phyloP scores from a whole-genome alignment of 768 basidiomycete genomes.

The Sarcodon aspratus region DNA sequence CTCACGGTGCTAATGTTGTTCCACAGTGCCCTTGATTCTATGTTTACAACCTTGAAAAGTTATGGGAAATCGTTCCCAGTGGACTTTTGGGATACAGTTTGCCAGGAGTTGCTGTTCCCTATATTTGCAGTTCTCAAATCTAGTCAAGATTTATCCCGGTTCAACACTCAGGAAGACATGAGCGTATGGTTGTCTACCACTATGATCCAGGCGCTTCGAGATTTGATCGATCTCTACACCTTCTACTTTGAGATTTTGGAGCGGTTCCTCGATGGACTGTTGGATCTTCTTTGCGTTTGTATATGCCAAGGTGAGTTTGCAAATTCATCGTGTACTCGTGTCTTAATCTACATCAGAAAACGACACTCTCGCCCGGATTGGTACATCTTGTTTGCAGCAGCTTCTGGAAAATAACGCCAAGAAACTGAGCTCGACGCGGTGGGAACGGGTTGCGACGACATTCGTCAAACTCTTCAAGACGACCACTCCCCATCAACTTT shows the following conservation, averaged over 20 bases:
- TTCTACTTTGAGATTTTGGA: constrained; percentile 90
- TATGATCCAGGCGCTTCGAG: constrained; percentile 94
- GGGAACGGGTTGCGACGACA: constrained; percentile 87
- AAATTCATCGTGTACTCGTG: neutral
- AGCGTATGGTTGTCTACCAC: constrained; percentile 99
- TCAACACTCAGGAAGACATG: constrained; percentile 97
- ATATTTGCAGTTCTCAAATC: constrained; percentile 96
- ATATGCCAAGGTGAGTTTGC: constrained; percentile 87
- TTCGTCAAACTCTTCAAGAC: constrained; percentile 96
- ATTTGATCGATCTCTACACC: constrained; percentile 92
- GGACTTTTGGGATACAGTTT: constrained; percentile 97
- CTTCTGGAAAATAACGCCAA: constrained; percentile 85
- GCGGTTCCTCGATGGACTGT: constrained; percentile 81
- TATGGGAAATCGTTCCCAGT: constrained; percentile 78
- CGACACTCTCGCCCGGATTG: constrained; percentile 93
- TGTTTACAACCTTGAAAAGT: constrained; percentile 88
- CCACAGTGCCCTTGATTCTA: constrained; percentile 84
- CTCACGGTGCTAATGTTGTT: constrained; percentile 1
- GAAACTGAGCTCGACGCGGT: constrained; percentile 73
- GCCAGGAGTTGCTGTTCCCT: constrained; percentile 92
- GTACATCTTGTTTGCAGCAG: constrained; percentile 95
- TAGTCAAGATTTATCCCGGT: constrained; percentile 83
- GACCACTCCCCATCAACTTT: constrained; percentile 94
- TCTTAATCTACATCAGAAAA: constrained; percentile 53
- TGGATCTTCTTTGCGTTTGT: constrained; percentile 90